Evolutionary conservation across 352 stramenopile species (phyloP).

Genomic region (Globisporangium emineosum): DNA sequence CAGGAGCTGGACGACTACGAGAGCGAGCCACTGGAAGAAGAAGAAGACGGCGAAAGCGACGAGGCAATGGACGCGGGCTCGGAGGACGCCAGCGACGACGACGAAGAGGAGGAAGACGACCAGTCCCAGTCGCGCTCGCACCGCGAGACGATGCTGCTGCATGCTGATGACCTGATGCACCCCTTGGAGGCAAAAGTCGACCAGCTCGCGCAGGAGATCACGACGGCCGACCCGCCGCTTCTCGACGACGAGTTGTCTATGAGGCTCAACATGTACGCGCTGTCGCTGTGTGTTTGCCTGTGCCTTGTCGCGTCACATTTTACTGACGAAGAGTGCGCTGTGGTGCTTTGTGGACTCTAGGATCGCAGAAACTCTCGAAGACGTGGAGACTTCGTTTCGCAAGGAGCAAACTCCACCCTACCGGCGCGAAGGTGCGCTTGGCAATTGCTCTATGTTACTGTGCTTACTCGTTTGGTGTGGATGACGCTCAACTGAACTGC

Average conservation of each 20-base stretch:
- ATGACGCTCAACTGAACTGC: neutral
- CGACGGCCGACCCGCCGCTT: constrained; percentile 36
- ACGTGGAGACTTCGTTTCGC: constrained; percentile 72
- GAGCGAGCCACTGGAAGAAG: neutral
- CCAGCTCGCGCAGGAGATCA: constrained; percentile 68
- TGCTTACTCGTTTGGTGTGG: neutral
- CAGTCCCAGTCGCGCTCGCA: constrained; percentile 20
- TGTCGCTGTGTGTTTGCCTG: neutral
- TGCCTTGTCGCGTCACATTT: neutral
- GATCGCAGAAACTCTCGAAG: constrained; percentile 74
- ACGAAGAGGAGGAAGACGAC: constrained; percentile 9
- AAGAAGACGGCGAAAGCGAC: neutral
- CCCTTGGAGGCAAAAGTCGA: constrained; percentile 56
- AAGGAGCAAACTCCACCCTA: constrained; percentile 73
- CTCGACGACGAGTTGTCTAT: constrained; percentile 58
- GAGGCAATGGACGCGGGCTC: constrained; percentile 4
- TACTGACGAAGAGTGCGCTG: constrained; percentile 4
- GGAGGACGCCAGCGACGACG: constrained; percentile 6
- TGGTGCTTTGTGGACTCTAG: constrained; percentile 21
- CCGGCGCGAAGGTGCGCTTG: constrained; percentile 54
- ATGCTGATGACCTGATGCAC: constrained; percentile 46
- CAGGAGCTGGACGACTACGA: neutral
- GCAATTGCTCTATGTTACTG: neutral
- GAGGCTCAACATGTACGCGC: constrained; percentile 77
- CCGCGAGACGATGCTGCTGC: constrained; percentile 24